Evolutionary conservation across 805 yeast species (phyloP).

Genomic region (Debaryomyces maramus): DNA sequence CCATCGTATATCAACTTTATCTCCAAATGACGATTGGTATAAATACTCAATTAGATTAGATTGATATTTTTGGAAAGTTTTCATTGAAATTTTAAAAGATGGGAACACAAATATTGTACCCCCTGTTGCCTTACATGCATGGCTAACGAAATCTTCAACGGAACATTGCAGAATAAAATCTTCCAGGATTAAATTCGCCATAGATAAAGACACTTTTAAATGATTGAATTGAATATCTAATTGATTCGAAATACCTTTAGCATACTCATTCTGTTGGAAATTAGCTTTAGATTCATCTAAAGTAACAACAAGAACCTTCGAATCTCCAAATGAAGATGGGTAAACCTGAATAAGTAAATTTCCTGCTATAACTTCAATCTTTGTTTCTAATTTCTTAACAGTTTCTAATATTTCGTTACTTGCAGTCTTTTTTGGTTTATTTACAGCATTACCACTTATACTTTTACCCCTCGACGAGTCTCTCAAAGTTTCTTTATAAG

Average conservation of each 20-base stretch:
- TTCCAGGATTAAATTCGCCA: constrained; percentile 51
- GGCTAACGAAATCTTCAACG: constrained; percentile 55
- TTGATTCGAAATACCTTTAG: constrained; percentile 51
- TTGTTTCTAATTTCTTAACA: constrained; percentile 58
- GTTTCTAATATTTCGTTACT: constrained; percentile 26
- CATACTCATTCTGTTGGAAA: constrained; percentile 50
- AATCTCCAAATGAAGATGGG: constrained; percentile 79
- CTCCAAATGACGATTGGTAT: constrained; percentile 77
- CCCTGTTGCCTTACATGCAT: constrained; percentile 64
- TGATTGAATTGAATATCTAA: constrained; percentile 62
- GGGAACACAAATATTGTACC: constrained; percentile 84
- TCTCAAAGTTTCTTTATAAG: constrained; percentile 72
- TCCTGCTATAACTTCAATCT: constrained; percentile 61
- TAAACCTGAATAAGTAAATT: constrained; percentile 62
- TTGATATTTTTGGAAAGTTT: constrained; percentile 59
- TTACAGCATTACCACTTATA: not conserved
- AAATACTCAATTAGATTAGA: constrained; percentile 61
- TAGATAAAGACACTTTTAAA: constrained; percentile 67
- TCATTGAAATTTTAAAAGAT: constrained; percentile 70
- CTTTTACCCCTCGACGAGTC: constrained; percentile 45
- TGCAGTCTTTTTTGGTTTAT: constrained; percentile 3
- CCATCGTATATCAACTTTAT: constrained; percentile 90
- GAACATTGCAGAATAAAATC: constrained; percentile 45
- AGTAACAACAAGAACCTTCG: constrained; percentile 67
- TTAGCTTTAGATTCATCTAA: constrained; percentile 55